Conservation (phyloP, 805 yeast genomes). For the Monosporozyma servazzii region DNA sequence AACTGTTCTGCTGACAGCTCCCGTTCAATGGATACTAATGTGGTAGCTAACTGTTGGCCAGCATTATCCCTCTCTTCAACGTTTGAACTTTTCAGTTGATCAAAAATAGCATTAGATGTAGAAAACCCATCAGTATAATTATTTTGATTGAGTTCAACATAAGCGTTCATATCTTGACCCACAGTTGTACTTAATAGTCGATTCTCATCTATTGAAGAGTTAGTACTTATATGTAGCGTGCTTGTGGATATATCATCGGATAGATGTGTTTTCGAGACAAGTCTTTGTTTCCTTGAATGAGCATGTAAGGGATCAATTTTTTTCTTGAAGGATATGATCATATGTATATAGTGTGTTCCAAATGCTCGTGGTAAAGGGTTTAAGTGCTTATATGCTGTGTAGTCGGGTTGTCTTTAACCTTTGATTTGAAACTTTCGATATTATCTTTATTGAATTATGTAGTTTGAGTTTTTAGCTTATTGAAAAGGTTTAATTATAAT, state of each 20-base stretch:
- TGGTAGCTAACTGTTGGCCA: conserved; percentile 61
- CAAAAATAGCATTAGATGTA: conserved; percentile 32
- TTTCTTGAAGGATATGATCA: conserved; percentile 21
- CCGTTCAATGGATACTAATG: conserved; percentile 63
- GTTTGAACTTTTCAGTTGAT: conserved; percentile 30
- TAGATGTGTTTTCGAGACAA: conserved; percentile 15
- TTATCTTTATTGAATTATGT: too few relatives aligned
- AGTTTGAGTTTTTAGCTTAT: too few relatives aligned
- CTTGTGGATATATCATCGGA: conserved; percentile 18
- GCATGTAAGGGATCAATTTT: conserved; percentile 19
- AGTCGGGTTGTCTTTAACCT: neutral
- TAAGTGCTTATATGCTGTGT: neutral
- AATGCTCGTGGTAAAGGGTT: neutral
- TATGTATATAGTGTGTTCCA: neutral
- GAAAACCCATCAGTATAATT: conserved; percentile 19
- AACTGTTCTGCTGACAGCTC: conserved; percentile 78
- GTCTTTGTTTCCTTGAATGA: conserved; percentile 16
- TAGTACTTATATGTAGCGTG: conserved; percentile 11
- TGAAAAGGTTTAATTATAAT: too few relatives aligned
- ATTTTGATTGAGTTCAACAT: conserved; percentile 13
- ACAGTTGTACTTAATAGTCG: conserved; percentile 10
- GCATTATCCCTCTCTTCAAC: conserved; percentile 37
- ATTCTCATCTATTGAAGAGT: conserved; percentile 10
- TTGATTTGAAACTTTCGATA: too few relatives aligned
- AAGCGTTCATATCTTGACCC: conserved; percentile 14